phyloP scores from a whole-genome alignment of 768 basidiomycete species.

The Hygrocybe coccinea region DNA sequence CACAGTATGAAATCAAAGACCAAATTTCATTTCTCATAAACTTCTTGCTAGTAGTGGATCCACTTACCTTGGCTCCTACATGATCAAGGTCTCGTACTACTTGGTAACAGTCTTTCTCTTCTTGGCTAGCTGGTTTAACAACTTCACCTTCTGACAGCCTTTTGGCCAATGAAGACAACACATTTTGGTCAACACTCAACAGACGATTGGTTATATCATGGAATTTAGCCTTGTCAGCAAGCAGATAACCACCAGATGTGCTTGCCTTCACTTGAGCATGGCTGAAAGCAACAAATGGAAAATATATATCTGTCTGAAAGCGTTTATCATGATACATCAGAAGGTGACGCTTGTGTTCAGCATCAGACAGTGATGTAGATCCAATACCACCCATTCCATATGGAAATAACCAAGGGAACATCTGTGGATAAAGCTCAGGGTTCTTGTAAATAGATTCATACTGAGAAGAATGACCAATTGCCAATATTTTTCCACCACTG shows the following conservation, averaged over 20 bases:
- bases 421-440: conserved; percentile 31
- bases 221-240: conserved; percentile 25
- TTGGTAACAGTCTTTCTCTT: conserved; percentile 32
- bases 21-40: conserved; percentile 15
- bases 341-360: conserved; percentile 19
- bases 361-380: conserved; percentile 12
- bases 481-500: conserved; percentile 14
- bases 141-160: conserved; percentile 21
- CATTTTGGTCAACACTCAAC: conserved; percentile 18
- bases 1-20: conserved; percentile 15
- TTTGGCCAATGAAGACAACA: conserved; percentile 17
- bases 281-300: conserved; percentile 36
- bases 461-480: conserved; percentile 12
- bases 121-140: conserved; percentile 23
- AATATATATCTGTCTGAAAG: conserved; percentile 34
- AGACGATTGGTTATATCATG: conserved; percentile 19
- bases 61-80: conserved; percentile 28
- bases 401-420: conserved; percentile 39
- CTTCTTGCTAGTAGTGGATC: conserved; percentile 24
- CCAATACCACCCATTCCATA: conserved; percentile 34
- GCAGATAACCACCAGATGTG: conserved; percentile 23
- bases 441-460: conserved; percentile 28
- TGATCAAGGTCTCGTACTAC: conserved; percentile 32
- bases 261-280: conserved; percentile 35
- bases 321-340: conserved; percentile 38